Evolutionary conservation across 805 yeast species (phyloP).

Genomic region (Spathaspora hagerdaliae): DNA sequence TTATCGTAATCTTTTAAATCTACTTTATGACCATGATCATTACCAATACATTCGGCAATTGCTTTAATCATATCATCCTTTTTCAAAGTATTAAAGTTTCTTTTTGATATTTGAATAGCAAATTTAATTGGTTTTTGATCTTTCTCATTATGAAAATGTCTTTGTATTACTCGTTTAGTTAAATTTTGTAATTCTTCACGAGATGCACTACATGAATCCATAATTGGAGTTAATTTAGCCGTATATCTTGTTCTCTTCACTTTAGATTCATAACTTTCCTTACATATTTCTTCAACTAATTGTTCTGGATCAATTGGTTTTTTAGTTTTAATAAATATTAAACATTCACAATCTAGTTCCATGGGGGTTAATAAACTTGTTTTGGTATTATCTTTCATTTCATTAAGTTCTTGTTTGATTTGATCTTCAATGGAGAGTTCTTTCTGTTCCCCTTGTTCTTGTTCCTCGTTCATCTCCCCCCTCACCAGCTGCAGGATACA

Average conservation of each 20-base stretch:
- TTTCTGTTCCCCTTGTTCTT: slow-evolving; percentile 17
- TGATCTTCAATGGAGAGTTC: slow-evolving; percentile 71
- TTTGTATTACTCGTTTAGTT: slow-evolving; percentile 55
- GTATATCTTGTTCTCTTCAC: slow-evolving; percentile 65
- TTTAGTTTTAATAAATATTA: slow-evolving; percentile 77
- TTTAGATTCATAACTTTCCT: slow-evolving; percentile 49
- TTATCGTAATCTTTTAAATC: slow-evolving; percentile 78
- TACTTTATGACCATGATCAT: slow-evolving; percentile 67
- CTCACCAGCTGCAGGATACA: slow-evolving; percentile 23
- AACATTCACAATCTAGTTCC: slow-evolving; percentile 73
- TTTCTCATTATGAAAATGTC: slow-evolving; percentile 56
- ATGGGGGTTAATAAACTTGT: slow-evolving; percentile 49
- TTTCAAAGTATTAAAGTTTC: slow-evolving; percentile 73
- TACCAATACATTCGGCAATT: slow-evolving; percentile 70
- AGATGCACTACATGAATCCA: slow-evolving; percentile 68
- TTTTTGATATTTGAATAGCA: slow-evolving; percentile 74
- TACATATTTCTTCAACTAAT: slow-evolving; percentile 62
- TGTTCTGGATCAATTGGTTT: slow-evolving; percentile 75
- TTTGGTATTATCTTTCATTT: slow-evolving; percentile 43
- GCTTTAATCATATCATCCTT: slow-evolving; percentile 70
- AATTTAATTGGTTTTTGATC: slow-evolving; percentile 46
- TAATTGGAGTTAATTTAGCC: slow-evolving; percentile 78
- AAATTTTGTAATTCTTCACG: slow-evolving; percentile 62
- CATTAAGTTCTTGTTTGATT: slow-evolving; percentile 66
- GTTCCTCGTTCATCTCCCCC: slow-evolving; percentile 20